Conservation (phyloP, 1,284 basidiomycete genomes). For the Cerioporus squamosus region DNA sequence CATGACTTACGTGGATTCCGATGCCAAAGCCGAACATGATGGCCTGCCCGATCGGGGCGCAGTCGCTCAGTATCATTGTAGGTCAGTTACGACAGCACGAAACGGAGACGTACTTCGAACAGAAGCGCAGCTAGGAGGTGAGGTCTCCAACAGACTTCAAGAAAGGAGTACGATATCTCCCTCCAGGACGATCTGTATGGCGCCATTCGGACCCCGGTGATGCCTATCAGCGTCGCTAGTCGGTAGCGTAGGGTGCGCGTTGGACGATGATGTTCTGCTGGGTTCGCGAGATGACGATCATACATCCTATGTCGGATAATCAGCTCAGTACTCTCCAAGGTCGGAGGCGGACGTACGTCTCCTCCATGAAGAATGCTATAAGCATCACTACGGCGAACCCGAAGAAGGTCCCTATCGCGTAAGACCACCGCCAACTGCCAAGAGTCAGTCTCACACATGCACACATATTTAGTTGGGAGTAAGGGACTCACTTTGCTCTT, state of each 20-base stretch:
- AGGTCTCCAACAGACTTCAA: conserved; percentile 66
- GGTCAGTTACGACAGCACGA: neutral
- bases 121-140: conserved; percentile 58
- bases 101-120: conserved; percentile 50
- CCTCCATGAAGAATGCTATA: conserved; percentile 62
- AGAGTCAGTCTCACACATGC: neutral
- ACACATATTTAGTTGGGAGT: too few relatives aligned
- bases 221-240: conserved; percentile 64
- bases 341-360: conserved; percentile 54
- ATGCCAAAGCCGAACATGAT: conserved; percentile 70
- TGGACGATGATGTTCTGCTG: conserved; percentile 33
- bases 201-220: conserved; percentile 64
- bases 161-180: conserved; percentile 45
- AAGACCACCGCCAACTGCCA: conserved; percentile 71
- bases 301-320: conserved; percentile 52
- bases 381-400: conserved; percentile 54
- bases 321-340: neutral
- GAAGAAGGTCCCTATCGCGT: conserved; percentile 68
- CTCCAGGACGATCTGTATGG: conserved; percentile 61
- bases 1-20: conserved; percentile 64
- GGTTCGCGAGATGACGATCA: conserved; percentile 62
- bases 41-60: conserved; percentile 46
- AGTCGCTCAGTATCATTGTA: neutral
- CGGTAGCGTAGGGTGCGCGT: conserved; percentile 51
- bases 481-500: conserved; percentile 43